Conservation (phyloP, 2,329 filamentous ascomycete genomes). For the Paecilomyces sp. region DNA sequence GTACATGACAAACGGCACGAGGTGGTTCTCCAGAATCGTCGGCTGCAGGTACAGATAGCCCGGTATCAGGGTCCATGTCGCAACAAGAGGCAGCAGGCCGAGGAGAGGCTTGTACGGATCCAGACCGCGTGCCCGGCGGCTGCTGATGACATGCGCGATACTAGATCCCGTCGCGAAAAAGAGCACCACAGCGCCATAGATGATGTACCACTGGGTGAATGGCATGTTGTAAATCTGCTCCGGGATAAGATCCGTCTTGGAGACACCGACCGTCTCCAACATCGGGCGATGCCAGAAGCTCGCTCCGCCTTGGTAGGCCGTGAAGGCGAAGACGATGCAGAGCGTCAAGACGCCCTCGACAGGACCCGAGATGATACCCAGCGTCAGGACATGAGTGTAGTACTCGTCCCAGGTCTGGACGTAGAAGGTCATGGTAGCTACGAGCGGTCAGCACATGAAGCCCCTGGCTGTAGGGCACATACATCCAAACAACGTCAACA, state of each 20-base stretch:
- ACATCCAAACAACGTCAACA: conserved; percentile 77
- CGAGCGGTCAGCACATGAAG: conserved; percentile 5
- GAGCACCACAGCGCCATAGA: conserved; percentile 74
- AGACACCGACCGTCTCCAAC: conserved; percentile 63
- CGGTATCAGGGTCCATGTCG: conserved; percentile 68
- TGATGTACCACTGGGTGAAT: conserved; percentile 89
- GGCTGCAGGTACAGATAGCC: conserved; percentile 81
- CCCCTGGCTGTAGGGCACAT: conserved; percentile 24
- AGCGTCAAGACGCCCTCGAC: conserved; percentile 90
- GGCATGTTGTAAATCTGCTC: conserved; percentile 66
- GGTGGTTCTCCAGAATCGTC: conserved; percentile 69
- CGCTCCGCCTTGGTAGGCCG: conserved; percentile 76
- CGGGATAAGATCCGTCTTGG: conserved; percentile 58
- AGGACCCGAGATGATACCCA: conserved; percentile 86
- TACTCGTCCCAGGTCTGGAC: conserved; percentile 99
- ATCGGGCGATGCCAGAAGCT: conserved; percentile 89
- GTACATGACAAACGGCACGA: conserved; percentile 85
- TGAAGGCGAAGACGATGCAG: conserved; percentile 72
- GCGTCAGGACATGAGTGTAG: conserved; percentile 89
- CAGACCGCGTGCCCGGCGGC: conserved; percentile 65
- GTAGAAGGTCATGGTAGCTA: conserved; percentile 89
- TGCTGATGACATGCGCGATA: conserved; percentile 75
- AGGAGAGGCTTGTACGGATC: conserved; percentile 62
- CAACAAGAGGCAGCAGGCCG: conserved; percentile 74
- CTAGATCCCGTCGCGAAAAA: conserved; percentile 72